Percentiles rank a stretch among this genome's conserved stretches.
These are phyloP conservation scores for Hymenoscyphus linearis DNA, from an alignment of 2,329 filamentous ascomycete species.

Conservation along the genomic window DNA sequence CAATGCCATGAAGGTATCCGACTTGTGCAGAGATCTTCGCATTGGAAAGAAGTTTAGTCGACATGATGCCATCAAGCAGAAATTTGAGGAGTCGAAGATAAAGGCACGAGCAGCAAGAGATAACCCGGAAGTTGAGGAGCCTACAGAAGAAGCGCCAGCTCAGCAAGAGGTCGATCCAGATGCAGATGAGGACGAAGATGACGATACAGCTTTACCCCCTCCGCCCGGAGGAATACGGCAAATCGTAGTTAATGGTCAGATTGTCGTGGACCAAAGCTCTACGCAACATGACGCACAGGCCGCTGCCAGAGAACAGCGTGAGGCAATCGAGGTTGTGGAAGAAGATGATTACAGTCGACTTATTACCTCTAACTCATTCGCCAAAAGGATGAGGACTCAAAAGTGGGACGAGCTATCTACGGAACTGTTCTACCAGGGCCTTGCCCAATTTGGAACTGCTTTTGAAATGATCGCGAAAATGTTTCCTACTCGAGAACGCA, in stretches of 20 bases:
- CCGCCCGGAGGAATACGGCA: slow-evolving; percentile 17
- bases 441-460: slow-evolving; percentile 75
- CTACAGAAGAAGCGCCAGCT: slow-evolving; percentile 15
- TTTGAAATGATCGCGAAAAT: slow-evolving; percentile 75
- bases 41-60: slow-evolving; percentile 72
- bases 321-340: slow-evolving; percentile 42
- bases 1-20: slow-evolving; percentile 63
- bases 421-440: slow-evolving; percentile 68
- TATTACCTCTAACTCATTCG: slow-evolving; percentile 64
- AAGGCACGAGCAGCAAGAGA: slow-evolving; percentile 27
- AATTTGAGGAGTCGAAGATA: slow-evolving; percentile 47
- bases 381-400: slow-evolving; percentile 54
- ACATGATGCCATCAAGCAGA: slow-evolving; percentile 65
- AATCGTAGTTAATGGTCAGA: slow-evolving; percentile 47
- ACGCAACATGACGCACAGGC: slow-evolving; percentile 65
- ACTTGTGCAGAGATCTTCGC: slow-evolving; percentile 63
- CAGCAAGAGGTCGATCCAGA: slow-evolving; percentile 28
- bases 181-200: slow-evolving; percentile 3
- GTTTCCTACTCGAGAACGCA: slow-evolving; percentile 66
- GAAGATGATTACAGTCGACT: slow-evolving; percentile 74
- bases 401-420: slow-evolving; percentile 69
- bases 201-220: background rate
- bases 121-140: slow-evolving; percentile 20
- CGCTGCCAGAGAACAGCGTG: slow-evolving; percentile 43
- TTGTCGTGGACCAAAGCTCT: slow-evolving; percentile 65